Evolutionary conservation across 2,329 filamentous ascomycete species (phyloP).

Genomic region (Scleromitrula shiraiana): DNA sequence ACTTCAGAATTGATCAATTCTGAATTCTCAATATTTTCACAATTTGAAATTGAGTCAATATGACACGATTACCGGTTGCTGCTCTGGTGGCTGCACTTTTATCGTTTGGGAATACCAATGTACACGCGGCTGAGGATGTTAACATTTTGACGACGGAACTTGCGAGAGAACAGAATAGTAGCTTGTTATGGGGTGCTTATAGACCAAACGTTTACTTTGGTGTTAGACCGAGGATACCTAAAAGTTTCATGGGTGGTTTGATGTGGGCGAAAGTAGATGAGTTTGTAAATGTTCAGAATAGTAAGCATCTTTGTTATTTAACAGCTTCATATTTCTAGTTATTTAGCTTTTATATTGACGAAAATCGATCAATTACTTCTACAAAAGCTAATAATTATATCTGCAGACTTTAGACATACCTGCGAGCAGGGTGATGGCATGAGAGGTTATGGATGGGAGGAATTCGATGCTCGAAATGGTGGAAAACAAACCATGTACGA

Average conservation of each 20-base stretch:
- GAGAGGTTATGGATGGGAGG: constrained; percentile 94
- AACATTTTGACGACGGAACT: constrained; percentile 30
- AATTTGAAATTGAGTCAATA: constrained; percentile 15
- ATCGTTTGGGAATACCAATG: neutral
- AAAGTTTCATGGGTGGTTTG: constrained; percentile 73
- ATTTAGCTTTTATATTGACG: neutral
- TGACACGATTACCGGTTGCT: constrained; percentile 16
- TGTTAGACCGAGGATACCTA: constrained; percentile 70
- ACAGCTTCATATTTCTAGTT: no score
- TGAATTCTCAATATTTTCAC: neutral
- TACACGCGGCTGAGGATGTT: constrained; percentile 21
- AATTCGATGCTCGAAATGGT: constrained; percentile 83
- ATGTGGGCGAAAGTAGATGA: constrained; percentile 85
- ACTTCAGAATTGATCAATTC: constrained; percentile 12
- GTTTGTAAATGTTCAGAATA: constrained; percentile 65
- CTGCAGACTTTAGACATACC: constrained; percentile 75
- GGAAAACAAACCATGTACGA: constrained; percentile 89
- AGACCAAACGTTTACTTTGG: constrained; percentile 93
- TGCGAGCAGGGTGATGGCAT: constrained; percentile 95
- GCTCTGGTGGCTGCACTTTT: constrained; percentile 15
- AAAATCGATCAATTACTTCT: neutral
- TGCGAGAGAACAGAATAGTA: constrained; percentile 57
- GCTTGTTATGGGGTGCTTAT: constrained; percentile 92
- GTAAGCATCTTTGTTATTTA: constrained; percentile 55
- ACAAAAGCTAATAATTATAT: constrained; percentile 13